Evolutionary conservation across 371 early-diverging fungal species (phyloP).

Genomic region (Mucor piriformis): DNA sequence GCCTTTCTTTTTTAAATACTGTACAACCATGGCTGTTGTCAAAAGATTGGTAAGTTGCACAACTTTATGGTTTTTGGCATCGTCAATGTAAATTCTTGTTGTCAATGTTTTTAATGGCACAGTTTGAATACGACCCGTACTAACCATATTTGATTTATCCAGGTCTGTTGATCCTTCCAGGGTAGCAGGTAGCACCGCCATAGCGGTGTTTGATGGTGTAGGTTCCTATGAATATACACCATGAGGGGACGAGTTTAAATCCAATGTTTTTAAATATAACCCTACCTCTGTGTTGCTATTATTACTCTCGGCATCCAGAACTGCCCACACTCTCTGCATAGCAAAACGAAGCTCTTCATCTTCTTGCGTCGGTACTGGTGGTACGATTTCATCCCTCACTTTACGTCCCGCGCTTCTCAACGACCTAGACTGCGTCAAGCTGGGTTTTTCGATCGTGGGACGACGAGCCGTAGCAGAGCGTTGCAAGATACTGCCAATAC

Average conservation of each 20-base stretch:
- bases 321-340: conserved; percentile 38
- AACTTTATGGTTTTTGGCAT: conserved; percentile 73
- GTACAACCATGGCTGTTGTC: conserved; percentile 73
- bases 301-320: conserved; percentile 17
- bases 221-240: background rate
- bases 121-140: conserved; percentile 28
- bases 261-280: too few species aligned
- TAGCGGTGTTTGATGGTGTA: background rate
- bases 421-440: conserved; percentile 20
- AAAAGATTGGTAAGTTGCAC: conserved; percentile 74
- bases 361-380: conserved; percentile 15
- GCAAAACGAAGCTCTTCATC: conserved; percentile 38
- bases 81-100: conserved; percentile 84
- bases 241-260: too few species aligned
- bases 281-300: background rate
- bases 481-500: conserved; percentile 31
- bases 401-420: conserved; percentile 8
- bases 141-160: conserved; percentile 16
- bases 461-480: conserved; percentile 19
- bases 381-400: conserved; percentile 10
- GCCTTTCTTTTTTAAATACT: conserved; percentile 65
- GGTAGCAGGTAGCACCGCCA: too few species aligned
- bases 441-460: conserved; percentile 13
- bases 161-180: background rate
- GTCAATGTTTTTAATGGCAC: conserved; percentile 60